Evolutionary conservation across 345 rosid species (phyloP).

Genomic region (Citrus unshiu): DNA sequence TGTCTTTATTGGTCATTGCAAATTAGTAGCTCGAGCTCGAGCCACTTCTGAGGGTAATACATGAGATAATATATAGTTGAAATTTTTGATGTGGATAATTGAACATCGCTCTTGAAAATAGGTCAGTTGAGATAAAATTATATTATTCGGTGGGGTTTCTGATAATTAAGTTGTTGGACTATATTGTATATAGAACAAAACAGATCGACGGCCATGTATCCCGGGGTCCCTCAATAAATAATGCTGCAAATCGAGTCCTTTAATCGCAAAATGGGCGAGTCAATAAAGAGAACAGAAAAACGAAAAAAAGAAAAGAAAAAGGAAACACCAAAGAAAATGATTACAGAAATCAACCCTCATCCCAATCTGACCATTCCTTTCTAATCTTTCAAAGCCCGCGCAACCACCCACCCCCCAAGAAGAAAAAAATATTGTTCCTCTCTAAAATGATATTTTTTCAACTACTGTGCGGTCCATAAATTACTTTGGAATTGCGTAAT

Average conservation of each 20-base stretch:
- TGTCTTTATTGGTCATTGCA: slow-evolving; percentile 7
- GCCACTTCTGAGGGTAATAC: background rate
- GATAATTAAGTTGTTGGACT: background rate
- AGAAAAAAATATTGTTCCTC: no score
- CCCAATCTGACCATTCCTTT: background rate
- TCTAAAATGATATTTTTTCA: background rate
- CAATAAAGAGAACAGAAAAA: background rate
- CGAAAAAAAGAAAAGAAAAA: background rate
- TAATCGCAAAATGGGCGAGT: background rate
- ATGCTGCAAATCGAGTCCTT: background rate
- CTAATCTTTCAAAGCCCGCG: background rate
- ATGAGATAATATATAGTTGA: background rate
- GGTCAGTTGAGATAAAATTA: background rate
- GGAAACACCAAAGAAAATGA: background rate
- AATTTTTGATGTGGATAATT: background rate
- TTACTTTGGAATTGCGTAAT: background rate
- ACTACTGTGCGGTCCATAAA: background rate
- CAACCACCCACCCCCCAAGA: no score
- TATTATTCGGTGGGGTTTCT: background rate
- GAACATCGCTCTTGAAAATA: background rate
- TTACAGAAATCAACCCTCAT: background rate
- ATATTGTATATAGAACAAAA: background rate
- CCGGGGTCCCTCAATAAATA: background rate
- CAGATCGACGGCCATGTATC: background rate
- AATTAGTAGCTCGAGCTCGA: background rate